Base-by-base conservation (phyloP, 1,284 basidiomycete species). In the Schizophyllum commune region DNA sequence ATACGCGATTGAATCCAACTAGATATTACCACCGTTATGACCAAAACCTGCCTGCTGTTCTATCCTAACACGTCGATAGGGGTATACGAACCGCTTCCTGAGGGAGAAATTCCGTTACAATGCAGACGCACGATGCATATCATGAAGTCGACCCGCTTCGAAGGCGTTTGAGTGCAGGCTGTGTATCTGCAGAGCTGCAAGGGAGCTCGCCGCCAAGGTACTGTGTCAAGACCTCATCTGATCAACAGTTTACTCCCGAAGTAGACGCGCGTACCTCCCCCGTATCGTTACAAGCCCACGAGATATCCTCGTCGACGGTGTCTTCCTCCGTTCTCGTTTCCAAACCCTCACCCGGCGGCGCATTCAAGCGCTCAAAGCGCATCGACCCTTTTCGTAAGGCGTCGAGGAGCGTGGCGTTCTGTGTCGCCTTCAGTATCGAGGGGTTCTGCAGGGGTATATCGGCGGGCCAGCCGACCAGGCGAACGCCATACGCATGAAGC, bases 381-480 rank as follows among this genome's bases (percentile, higher is more conserved):
- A 86, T 73, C 5, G 71, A 71, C 7, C 83, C 81, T 56, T 68
- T 77, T 53, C 76, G 70, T 34, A 85, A 68, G 51, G 75, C 74
- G 20, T 84, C 78, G 39, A 85, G 71, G 20, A 86, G 69, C 20
- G 70, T 67, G 66, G 76, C 80, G 68, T 85, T 85, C 66, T 86
- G 83, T 34, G 69, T 68, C 15, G 72, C 70, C 61, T 81, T 81
- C 61, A 88, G 69, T 6, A 77, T 72, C 13, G 85, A 87, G 2
- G 86, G 85, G 66, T 87, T 88, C 64, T 80, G 79, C 22, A 74
- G 69, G 6, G 83, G 84, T 22, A 88, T 77, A 52, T 73, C 72
- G 19, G 75, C 61, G 17, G 86, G 86, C 86, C 86, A 88, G 39
- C 86, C 86, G 15, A 81, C 73, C 51, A 88, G 69, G 55, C 74